phyloP scores from a whole-genome alignment of 768 basidiomycete species.

The Tricholoma saponaceum region DNA sequence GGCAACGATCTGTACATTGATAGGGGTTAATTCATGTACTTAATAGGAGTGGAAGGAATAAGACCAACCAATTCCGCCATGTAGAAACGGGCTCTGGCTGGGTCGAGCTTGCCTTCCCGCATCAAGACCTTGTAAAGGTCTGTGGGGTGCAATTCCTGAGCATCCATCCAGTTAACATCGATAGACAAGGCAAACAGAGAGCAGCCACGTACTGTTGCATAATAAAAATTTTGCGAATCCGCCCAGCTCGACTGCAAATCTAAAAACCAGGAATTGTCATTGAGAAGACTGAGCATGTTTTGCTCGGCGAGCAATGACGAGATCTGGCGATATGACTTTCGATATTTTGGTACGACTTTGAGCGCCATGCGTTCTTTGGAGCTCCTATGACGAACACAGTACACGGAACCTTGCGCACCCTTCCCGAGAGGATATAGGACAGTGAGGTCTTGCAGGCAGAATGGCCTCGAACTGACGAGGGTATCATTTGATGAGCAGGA shows the following conservation, averaged over 20 bases:
- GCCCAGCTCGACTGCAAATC: not conserved
- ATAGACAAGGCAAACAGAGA: too few species aligned
- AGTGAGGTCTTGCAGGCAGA: not conserved
- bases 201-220: not conserved
- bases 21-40: not conserved
- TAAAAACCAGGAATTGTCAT: not conserved
- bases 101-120: not conserved
- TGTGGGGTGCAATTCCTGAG: not conserved
- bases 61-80: constrained; percentile 2
- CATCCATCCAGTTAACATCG: not conserved
- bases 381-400: not conserved
- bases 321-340: not conserved
- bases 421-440: not conserved
- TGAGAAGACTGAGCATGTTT: not conserved
- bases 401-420: not conserved
- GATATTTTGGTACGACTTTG: not conserved
- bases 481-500: not conserved
- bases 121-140: not conserved
- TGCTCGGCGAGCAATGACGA: not conserved
- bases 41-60: not conserved
- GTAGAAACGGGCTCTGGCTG: not conserved
- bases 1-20: not conserved
- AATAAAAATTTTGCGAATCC: not conserved
- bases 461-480: not conserved
- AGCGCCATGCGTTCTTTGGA: not conserved